These are phyloP conservation scores for Geoglossum glabrum DNA, from an alignment of 495 filamentous ascomycete genomes.

Conservation along the genomic window DNA sequence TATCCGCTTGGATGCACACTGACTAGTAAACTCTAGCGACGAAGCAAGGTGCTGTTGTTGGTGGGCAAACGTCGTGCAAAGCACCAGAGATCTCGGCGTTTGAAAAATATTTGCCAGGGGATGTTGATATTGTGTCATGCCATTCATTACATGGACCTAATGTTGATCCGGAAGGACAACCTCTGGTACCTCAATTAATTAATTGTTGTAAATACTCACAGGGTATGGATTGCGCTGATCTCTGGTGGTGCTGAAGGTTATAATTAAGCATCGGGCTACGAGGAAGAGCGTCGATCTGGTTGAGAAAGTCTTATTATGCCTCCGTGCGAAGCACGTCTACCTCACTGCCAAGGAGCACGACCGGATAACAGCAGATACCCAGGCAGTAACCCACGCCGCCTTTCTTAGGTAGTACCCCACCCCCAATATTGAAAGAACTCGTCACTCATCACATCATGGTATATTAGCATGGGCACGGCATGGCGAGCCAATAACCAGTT, in stretches of 20 bases:
- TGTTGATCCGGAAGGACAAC: slow-evolving; percentile 71
- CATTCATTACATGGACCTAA: slow-evolving; percentile 91
- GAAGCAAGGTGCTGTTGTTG: slow-evolving; percentile 81
- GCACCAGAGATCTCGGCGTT: slow-evolving; percentile 90
- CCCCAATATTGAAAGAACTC: background rate
- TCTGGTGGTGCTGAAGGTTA: slow-evolving; percentile 27
- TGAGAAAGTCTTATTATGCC: slow-evolving; percentile 56
- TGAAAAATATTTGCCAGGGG: slow-evolving; percentile 64
- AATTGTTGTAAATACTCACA: background rate
- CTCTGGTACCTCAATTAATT: slow-evolving; percentile 36
- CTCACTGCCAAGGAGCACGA: slow-evolving; percentile 77
- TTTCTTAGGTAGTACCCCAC: slow-evolving; percentile 34
- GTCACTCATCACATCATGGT: background rate
- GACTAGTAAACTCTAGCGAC: slow-evolving; percentile 39
- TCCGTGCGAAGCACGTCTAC: slow-evolving; percentile 64
- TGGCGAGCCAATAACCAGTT: slow-evolving; percentile 88
- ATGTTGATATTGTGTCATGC: slow-evolving; percentile 88
- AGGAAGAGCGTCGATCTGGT: slow-evolving; percentile 58
- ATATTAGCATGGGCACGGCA: slow-evolving; percentile 70
- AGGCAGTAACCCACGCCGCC: slow-evolving; percentile 92
- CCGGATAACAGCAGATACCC: slow-evolving; percentile 92
- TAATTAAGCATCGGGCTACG: slow-evolving; percentile 82
- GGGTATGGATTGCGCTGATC: background rate
- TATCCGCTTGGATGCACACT: slow-evolving; percentile 16
- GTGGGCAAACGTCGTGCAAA: slow-evolving; percentile 96